phyloP scores from a whole-genome alignment of 2,329 filamentous ascomycete species.

The Gaeumannomyces tritici region DNA sequence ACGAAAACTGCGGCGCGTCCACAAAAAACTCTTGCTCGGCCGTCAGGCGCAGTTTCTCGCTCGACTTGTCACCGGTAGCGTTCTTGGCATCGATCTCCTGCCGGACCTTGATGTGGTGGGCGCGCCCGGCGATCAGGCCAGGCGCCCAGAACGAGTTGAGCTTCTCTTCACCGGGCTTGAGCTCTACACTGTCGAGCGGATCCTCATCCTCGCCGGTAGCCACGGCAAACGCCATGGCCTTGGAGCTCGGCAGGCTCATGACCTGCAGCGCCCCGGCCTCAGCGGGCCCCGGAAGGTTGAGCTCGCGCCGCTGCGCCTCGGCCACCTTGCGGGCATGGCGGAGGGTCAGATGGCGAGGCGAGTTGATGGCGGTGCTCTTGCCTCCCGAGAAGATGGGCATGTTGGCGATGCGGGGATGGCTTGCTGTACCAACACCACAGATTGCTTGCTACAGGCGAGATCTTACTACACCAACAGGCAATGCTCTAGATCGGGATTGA shows the following conservation, averaged over 20 bases:
- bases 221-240: background rate
- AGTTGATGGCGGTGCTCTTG: constrained; percentile 3
- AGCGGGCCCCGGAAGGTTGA: background rate
- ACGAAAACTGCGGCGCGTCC: constrained; percentile 22
- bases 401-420: background rate
- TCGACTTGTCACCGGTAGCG: background rate
- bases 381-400: background rate
- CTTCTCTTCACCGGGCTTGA: constrained; percentile 11
- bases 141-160: constrained; percentile 13
- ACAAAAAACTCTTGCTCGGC: constrained; percentile 21
- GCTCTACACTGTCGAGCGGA: constrained; percentile 6
- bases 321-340: constrained; percentile 7
- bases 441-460: too few relatives aligned
- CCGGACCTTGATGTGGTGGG: constrained; percentile 3
- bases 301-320: background rate
- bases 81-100: constrained; percentile 2
- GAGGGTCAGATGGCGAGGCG: constrained; percentile 13
- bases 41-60: background rate
- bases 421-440: too few relatives aligned
- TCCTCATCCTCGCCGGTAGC: background rate
- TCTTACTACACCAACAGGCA: too few relatives aligned
- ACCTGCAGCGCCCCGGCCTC: background rate
- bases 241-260: background rate
- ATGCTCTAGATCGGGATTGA: too few relatives aligned
- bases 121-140: constrained; percentile 8